phyloP scores from a whole-genome alignment of 768 basidiomycete genomes.

The Xanthoconium stramineum region DNA sequence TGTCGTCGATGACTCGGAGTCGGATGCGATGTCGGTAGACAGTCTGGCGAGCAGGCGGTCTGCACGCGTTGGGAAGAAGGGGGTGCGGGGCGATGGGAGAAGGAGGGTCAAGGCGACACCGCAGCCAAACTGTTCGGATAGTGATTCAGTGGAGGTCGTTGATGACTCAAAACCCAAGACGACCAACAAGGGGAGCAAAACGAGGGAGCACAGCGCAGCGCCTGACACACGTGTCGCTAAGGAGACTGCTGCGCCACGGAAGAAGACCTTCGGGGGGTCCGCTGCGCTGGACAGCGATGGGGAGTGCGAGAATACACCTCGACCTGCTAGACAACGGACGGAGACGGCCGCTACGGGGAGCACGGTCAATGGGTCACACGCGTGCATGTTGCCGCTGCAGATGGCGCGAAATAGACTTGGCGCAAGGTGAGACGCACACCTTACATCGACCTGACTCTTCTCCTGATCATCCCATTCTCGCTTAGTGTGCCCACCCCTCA shows the following conservation, averaged over 20 bases:
- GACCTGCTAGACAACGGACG: conserved; percentile 13
- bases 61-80: conserved; percentile 2
- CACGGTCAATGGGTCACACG: not conserved
- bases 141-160: conserved; percentile 3
- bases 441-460: not conserved
- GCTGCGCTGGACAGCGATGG: conserved; percentile 1
- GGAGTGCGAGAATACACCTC: conserved; percentile 24
- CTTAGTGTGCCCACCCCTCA: not conserved
- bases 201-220: not conserved
- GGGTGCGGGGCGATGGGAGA: not conserved
- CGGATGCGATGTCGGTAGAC: conserved; percentile 32
- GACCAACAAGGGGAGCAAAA: not conserved
- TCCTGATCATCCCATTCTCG: not conserved
- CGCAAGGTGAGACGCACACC: conserved; percentile 11
- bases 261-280: not conserved
- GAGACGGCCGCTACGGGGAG: not conserved
- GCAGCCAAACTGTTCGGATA: not conserved
- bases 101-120: not conserved
- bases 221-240: not conserved
- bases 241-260: not conserved
- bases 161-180: not conserved
- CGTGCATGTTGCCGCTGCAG: conserved; percentile 15
- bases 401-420: conserved; percentile 13
- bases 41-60: conserved; percentile 11
- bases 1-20: conserved; percentile 14